Evolutionary conservation across 495 filamentous ascomycete species (phyloP).

Genomic region (Annulohypoxylon stygium): DNA sequence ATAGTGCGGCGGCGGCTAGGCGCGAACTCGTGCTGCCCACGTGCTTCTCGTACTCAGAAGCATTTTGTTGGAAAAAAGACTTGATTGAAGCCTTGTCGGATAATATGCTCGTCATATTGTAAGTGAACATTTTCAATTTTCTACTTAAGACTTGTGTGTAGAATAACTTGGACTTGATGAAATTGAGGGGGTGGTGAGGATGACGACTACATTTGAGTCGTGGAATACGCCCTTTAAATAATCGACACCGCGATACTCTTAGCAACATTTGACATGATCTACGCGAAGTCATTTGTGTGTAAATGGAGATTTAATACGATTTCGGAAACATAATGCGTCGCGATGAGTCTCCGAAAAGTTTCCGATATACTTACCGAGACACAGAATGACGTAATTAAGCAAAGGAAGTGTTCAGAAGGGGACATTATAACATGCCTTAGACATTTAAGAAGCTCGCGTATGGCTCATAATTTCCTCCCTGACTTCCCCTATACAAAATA

Average conservation of each 20-base stretch:
- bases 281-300: background rate
- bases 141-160: background rate
- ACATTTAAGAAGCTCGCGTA: background rate
- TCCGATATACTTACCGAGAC: background rate
- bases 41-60: slow-evolving; percentile 34
- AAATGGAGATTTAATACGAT: background rate
- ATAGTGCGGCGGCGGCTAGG: slow-evolving; percentile 37
- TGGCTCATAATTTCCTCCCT: background rate
- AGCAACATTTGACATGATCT: background rate
- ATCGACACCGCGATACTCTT: background rate
- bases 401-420: slow-evolving; percentile 7
- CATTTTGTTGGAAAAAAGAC: slow-evolving; percentile 21
- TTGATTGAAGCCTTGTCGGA: background rate
- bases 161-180: background rate
- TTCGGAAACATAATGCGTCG: slow-evolving; percentile 20
- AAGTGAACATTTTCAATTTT: background rate
- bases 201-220: background rate
- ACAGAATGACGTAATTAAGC: background rate
- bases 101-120: slow-evolving; percentile 13
- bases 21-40: slow-evolving; percentile 35
- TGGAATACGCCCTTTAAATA: background rate
- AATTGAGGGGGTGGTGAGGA: background rate
- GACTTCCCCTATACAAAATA: too few relatives aligned
- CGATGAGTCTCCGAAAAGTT: slow-evolving; percentile 25
- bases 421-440: background rate